Base-by-base conservation (phyloP, 2,329 filamentous ascomycete species). In the Cladorrhinum sp. region DNA sequence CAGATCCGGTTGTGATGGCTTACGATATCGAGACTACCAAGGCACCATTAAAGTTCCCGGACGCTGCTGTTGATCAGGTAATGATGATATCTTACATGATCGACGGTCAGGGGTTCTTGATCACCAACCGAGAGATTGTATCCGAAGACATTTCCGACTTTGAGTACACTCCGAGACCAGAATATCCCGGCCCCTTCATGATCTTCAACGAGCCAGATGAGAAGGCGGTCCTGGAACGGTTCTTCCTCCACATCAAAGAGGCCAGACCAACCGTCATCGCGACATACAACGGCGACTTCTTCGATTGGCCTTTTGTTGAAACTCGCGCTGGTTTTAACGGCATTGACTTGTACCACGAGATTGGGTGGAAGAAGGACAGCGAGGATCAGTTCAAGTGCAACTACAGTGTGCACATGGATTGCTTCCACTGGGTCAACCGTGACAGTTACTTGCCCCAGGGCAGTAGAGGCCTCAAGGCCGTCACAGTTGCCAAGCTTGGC, bases 71-170 rank as follows among this genome's bases (percentile, higher is more conserved):
- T 64, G 95, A 99, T 76, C 93, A 96, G 73, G 89, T 99, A 71
- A 99, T 99, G 93, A 99, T 99, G 95, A 93, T 99, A 74, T 99
- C 96, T 29, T 99, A 99, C 79, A 99, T 99, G 96, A 98, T 99
- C 69, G 95, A 99, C 69, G 96, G 95, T 0, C 93, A 96, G 76
- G 95, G 95, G 3, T 99, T 98, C 69, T 81, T 99, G 36, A 98
- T 99, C 75, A 99, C 95, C 4, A 99, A 99, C 72, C 87, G 96
- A 70, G 93, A 98, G 72, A 96, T 99, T 62, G 92, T 99, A 9
- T 96, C 93, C 0, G 93, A 99, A 74, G 93, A 99, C 70, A 99
- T 99, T 73, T 83, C 88, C 60, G 95, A 99, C 73, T 99, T 99
- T 71, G 96, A 99, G 71, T 99, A 99, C 74, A 99, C 95, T 0